Percentiles rank a stretch among this genome's conserved stretches.
Conservation (phyloP, 2,329 filamentous ascomycete species). For the Microdochium trichocladiopsis region DNA sequence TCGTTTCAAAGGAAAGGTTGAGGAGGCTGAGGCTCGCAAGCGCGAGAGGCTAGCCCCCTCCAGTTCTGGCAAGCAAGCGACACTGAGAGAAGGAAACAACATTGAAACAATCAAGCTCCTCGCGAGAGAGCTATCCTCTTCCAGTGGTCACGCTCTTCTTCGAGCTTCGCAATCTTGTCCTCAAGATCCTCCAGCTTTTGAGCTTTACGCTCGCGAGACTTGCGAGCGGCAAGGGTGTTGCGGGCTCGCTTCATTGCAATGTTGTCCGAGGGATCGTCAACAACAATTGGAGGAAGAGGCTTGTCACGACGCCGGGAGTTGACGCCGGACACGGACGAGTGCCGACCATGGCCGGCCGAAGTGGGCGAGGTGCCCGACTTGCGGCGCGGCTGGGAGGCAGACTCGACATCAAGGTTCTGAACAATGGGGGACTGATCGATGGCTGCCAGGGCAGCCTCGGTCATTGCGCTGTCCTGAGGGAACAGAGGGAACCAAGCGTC, state of each 20-base stretch:
- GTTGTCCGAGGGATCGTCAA: constrained; percentile 66
- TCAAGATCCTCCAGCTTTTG: constrained; percentile 70
- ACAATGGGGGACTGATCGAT: constrained; percentile 33
- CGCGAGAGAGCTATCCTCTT: constrained; percentile 46
- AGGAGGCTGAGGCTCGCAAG: constrained; percentile 11
- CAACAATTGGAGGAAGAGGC: constrained; percentile 69
- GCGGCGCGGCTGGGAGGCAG: constrained; percentile 33
- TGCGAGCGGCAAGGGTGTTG: constrained; percentile 89
- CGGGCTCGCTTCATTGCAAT: constrained; percentile 88
- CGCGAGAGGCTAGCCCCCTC: constrained; percentile 17
- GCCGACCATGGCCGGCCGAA: constrained; percentile 40
- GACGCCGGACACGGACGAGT: constrained; percentile 65
- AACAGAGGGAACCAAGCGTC: constrained; percentile 70
- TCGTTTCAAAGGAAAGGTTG: constrained; percentile 4
- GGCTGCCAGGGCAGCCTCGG: constrained; percentile 15
- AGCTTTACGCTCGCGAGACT: constrained; percentile 83
- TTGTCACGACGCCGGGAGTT: constrained; percentile 71
- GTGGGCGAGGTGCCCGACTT: constrained; percentile 40
- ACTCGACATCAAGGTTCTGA: constrained; percentile 38
- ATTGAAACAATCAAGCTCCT: constrained; percentile 22
- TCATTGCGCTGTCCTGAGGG: constrained; percentile 36
- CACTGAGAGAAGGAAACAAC: constrained; percentile 12
- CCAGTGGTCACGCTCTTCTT: constrained; percentile 60
- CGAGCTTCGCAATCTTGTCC: constrained; percentile 62
- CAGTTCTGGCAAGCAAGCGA: constrained; percentile 20